These are phyloP conservation scores for Passiflora organensis DNA, from an alignment of 345 rosid genomes.

Conservation along the genomic window DNA sequence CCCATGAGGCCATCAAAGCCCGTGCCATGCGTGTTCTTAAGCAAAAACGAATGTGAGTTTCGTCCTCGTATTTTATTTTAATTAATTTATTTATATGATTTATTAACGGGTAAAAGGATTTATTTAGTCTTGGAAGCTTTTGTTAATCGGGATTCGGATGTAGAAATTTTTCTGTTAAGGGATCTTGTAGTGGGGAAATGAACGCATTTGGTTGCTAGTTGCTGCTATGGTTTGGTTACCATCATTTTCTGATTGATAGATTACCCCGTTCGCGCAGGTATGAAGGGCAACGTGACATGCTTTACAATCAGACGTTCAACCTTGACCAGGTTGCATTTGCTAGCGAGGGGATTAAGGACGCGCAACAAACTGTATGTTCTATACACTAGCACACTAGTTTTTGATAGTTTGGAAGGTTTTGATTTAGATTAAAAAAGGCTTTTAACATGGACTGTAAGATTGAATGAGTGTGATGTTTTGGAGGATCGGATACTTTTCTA, in stretches of 20 bases:
- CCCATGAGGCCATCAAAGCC: slow-evolving; percentile 85
- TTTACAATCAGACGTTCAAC: slow-evolving; percentile 91
- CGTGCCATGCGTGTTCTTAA: slow-evolving; percentile 86
- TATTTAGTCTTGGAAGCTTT: not conserved
- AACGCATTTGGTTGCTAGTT: no score
- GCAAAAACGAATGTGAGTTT: slow-evolving; percentile 75
- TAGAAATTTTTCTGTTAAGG: no score
- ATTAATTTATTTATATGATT: no score
- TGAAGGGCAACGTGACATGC: slow-evolving; percentile 96
- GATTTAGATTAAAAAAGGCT: not conserved
- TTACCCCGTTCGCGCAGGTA: slow-evolving; percentile 49
- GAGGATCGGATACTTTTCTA: no score
- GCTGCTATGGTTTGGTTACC: no score
- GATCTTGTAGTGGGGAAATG: no score
- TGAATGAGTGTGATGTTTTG: no score
- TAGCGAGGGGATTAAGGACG: slow-evolving; percentile 95
- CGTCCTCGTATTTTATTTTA: no score
- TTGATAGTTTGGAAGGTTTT: not conserved
- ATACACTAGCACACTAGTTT: not conserved
- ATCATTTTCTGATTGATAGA: no score
- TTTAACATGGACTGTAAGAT: no score
- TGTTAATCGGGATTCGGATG: no score
- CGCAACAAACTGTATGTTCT: slow-evolving; percentile 85
- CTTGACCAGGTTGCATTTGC: slow-evolving; percentile 99
- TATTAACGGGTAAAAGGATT: not conserved